These are phyloP conservation scores for Collybia mongolica DNA, from an alignment of 768 basidiomycete genomes.

Conservation along the genomic window DNA sequence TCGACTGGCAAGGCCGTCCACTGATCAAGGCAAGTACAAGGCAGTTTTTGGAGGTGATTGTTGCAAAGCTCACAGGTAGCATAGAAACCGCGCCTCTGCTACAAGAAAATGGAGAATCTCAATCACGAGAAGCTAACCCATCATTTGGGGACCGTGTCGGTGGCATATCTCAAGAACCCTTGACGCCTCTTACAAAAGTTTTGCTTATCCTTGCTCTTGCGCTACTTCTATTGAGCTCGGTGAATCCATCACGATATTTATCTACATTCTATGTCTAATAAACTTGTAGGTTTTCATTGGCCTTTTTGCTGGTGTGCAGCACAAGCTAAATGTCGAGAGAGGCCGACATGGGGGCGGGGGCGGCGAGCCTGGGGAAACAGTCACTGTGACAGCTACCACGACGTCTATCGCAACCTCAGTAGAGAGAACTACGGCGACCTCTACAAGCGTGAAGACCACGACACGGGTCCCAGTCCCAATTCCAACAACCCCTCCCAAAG, in stretches of 20 bases:
- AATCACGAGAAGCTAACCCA: conserved; percentile 14
- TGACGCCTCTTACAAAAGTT: conserved; percentile 82
- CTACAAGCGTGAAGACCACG: conserved; percentile 40
- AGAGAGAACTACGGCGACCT: conserved; percentile 28
- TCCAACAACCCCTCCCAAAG: conserved; percentile 51
- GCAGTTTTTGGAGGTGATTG: no score
- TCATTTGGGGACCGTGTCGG: conserved; percentile 49
- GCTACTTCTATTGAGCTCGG: conserved; percentile 76
- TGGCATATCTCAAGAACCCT: conserved; percentile 66
- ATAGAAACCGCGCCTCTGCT: conserved; percentile 69
- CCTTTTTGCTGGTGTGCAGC: conserved; percentile 87
- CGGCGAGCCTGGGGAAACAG: conserved; percentile 26
- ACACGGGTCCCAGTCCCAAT: conserved; percentile 45
- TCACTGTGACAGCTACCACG: conserved; percentile 14
- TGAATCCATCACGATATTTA: conserved; percentile 19
- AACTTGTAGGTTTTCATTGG: conserved; percentile 75
- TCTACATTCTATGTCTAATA: background rate
- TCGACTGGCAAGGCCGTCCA: conserved; percentile 49
- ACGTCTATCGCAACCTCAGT: conserved; percentile 31
- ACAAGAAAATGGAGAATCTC: conserved; percentile 29
- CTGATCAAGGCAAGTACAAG: conserved; percentile 49
- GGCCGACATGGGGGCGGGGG: conserved; percentile 34
- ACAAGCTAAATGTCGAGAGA: conserved; percentile 58
- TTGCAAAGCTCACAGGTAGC: background rate
- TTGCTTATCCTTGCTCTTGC: conserved; percentile 74